Conservation (phyloP, 768 basidiomycete species). For the Mycena albidolilacea region DNA sequence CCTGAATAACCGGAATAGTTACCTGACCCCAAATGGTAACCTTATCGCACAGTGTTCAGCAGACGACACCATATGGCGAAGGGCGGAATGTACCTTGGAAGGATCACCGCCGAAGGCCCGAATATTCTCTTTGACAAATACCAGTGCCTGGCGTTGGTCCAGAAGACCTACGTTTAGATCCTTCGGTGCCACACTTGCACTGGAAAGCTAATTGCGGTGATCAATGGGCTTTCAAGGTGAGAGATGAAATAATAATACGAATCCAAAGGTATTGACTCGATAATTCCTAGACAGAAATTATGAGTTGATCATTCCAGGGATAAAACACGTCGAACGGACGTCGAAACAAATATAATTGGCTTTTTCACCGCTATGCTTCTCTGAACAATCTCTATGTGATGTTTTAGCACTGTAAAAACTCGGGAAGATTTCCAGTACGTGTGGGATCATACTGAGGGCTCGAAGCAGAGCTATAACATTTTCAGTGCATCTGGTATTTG, state of each 20-base stretch:
- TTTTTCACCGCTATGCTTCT: constrained; percentile 63
- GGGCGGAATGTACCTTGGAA: constrained; percentile 55
- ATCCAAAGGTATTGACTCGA: constrained; percentile 71
- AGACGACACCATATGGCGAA: neutral
- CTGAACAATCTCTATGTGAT: constrained; percentile 58
- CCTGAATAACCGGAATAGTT: neutral
- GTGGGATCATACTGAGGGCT: constrained; percentile 60
- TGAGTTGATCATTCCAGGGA: constrained; percentile 6
- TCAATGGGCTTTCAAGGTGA: neutral
- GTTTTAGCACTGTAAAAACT: neutral
- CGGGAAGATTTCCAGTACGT: constrained; percentile 46
- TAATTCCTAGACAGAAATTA: constrained; percentile 59
- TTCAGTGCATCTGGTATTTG: neutral
- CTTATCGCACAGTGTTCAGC: constrained; percentile 43
- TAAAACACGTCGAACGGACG: constrained; percentile 47
- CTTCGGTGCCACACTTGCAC: constrained; percentile 57
- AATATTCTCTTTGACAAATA: constrained; percentile 77
- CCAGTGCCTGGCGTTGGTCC: constrained; percentile 72
- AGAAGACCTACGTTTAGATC: constrained; percentile 74
- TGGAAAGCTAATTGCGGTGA: constrained; percentile 57
- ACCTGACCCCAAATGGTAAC: constrained; percentile 73
- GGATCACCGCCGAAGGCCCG: constrained; percentile 76
- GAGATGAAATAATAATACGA: constrained; percentile 51
- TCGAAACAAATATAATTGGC: constrained; percentile 69
- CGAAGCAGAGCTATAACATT: constrained; percentile 57